A percentile compares a stretch with the other conserved stretches of the same genome.
phyloP scores from a whole-genome alignment of 2,329 filamentous ascomycete genomes.

The Penicillium sp. region DNA sequence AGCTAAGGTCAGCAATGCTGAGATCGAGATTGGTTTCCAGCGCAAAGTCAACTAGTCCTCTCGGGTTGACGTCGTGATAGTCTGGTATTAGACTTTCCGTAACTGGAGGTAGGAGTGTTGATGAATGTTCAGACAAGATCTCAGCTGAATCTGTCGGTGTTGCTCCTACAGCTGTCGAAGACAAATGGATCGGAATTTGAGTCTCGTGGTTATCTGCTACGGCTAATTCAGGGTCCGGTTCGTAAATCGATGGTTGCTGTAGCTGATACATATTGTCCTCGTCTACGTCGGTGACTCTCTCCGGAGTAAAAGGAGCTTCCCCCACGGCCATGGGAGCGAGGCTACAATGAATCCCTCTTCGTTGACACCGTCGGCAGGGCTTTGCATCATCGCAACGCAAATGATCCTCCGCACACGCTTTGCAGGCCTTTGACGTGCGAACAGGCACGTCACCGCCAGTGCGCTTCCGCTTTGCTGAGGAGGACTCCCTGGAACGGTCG shows the following conservation, averaged over 20 bases:
- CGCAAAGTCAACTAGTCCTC: constrained; percentile 14
- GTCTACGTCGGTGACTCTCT: neutral
- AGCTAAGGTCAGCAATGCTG: constrained; percentile 29
- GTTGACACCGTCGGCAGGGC: constrained; percentile 26
- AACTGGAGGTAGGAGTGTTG: neutral
- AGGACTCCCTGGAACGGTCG: constrained; percentile 11
- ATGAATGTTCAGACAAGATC: neutral
- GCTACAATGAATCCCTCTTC: constrained; percentile 20
- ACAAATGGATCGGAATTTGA: neutral
- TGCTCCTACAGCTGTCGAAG: neutral
- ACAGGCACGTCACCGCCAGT: neutral
- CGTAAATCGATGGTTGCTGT: neutral
- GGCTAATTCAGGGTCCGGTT: too few species aligned
- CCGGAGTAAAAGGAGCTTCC: neutral
- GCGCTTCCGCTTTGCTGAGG: constrained; percentile 18
- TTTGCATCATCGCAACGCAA: constrained; percentile 29
- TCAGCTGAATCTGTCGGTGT: neutral
- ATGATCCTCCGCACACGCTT: constrained; percentile 27
- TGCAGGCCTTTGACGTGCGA: constrained; percentile 25
- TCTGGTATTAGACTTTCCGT: constrained; percentile 4
- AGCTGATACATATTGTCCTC: neutral
- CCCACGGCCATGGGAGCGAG: neutral
- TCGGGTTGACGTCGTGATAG: constrained; percentile 18
- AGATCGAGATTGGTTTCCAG: constrained; percentile 24
- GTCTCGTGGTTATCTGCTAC: neutral